phyloP scores from a whole-genome alignment of 2,329 filamentous ascomycete genomes.

The Metarhizium rileyi region DNA sequence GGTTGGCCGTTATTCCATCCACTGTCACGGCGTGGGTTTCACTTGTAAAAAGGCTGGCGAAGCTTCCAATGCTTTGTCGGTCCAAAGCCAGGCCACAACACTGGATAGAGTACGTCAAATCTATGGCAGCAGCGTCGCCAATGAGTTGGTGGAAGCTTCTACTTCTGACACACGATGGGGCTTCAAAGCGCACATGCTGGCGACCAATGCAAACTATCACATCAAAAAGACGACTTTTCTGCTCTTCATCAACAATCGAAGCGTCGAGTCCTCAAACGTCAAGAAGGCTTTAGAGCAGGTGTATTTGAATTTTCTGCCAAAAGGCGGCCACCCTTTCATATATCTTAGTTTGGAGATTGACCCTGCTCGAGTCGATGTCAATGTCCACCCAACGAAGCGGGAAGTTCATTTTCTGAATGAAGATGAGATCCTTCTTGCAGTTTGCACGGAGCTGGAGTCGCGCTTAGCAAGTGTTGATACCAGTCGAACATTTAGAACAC shows the following conservation, averaged over 20 bases:
- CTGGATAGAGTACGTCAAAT: constrained; percentile 85
- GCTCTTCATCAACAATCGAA: constrained; percentile 92
- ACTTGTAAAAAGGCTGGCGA: constrained; percentile 96
- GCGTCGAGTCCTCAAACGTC: constrained; percentile 80
- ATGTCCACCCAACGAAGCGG: constrained; percentile 92
- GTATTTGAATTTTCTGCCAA: constrained; percentile 79
- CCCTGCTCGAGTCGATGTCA: constrained; percentile 86
- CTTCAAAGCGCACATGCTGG: constrained; percentile 71
- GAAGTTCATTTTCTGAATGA: constrained; percentile 98
- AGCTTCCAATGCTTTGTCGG: constrained; percentile 69
- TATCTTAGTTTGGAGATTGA: constrained; percentile 92
- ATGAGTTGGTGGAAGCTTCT: constrained; percentile 73
- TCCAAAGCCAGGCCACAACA: constrained; percentile 61
- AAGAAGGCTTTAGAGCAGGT: constrained; percentile 88
- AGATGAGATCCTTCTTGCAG: constrained; percentile 82
- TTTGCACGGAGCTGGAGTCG: constrained; percentile 70
- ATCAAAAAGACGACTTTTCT: constrained; percentile 81
- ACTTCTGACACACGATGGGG: constrained; percentile 68
- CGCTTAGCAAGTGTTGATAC: constrained; percentile 82
- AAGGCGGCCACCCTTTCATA: constrained; percentile 86
- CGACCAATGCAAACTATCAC: constrained; percentile 90
- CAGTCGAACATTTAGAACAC: constrained; percentile 88
- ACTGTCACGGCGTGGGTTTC: constrained; percentile 85
- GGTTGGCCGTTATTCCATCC: constrained; percentile 85
- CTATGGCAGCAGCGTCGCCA: constrained; percentile 73